Percentiles rank a stretch among this genome's conserved stretches.
phyloP scores from a whole-genome alignment of 768 basidiomycete genomes.

The Sporobolomyces roseus region DNA sequence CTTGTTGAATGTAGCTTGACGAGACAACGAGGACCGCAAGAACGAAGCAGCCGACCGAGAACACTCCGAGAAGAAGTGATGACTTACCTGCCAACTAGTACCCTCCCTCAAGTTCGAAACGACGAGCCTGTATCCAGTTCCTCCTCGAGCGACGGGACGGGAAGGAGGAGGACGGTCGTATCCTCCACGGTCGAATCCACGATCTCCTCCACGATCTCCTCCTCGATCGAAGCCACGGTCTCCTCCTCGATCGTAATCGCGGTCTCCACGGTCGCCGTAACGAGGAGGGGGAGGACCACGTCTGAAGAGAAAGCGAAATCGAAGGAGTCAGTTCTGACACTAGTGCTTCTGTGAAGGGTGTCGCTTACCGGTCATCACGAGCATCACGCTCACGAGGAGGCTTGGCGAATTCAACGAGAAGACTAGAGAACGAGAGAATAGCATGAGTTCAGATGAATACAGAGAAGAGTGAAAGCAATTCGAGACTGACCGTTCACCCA shows the following conservation, averaged over 20 bases:
- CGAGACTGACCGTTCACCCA: slow-evolving; percentile 77
- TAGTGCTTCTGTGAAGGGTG: not conserved
- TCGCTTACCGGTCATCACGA: slow-evolving; percentile 25
- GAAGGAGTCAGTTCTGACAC: not conserved
- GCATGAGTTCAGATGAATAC: too few relatives aligned
- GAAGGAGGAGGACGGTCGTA: slow-evolving; percentile 67
- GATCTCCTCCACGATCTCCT: slow-evolving; percentile 55
- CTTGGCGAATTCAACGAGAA: slow-evolving; percentile 94
- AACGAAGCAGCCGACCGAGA: not conserved
- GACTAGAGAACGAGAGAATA: slow-evolving; percentile 54
- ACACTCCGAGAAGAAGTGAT: not conserved
- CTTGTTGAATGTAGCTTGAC: too few relatives aligned
- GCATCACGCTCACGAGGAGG: slow-evolving; percentile 52
- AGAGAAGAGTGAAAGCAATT: not conserved
- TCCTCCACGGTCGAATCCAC: slow-evolving; percentile 57
- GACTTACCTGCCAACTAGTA: slow-evolving; percentile 91
- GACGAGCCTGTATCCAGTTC: slow-evolving; percentile 55
- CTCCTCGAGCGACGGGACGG: slow-evolving; percentile 56
- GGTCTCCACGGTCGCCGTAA: slow-evolving; percentile 54
- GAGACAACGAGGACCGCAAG: too few relatives aligned
- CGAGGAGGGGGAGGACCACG: slow-evolving; percentile 55
- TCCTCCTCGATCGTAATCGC: slow-evolving; percentile 48
- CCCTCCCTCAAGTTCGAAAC: slow-evolving; percentile 87
- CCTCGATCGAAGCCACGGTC: slow-evolving; percentile 56
- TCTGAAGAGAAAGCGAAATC: slow-evolving; percentile 19